A percentile compares a stretch with the other conserved stretches of the same genome.
Evolutionary conservation across 108 stramenopile genomes (phyloP).

Genomic region (Seminavis robusta): DNA sequence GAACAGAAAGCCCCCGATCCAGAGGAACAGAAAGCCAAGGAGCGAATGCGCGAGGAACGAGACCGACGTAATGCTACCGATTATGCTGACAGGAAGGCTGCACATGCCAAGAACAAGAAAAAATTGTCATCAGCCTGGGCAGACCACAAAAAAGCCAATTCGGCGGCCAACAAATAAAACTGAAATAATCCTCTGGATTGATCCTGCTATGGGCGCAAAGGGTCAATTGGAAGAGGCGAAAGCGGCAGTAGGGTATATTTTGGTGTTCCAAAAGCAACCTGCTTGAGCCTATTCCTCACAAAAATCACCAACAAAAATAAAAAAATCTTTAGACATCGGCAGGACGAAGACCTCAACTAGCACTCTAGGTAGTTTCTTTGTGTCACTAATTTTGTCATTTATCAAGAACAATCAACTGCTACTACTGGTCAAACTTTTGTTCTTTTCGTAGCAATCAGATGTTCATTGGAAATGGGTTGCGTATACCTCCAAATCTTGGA

Average conservation of each 20-base stretch:
- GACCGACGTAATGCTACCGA: not conserved
- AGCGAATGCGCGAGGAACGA: too few species aligned
- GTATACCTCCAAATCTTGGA: slow-evolving; percentile 82
- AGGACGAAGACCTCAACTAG: not conserved
- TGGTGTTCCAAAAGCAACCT: not conserved
- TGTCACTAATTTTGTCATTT: not conserved
- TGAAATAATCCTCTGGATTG: too few species aligned
- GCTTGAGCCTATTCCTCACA: not conserved
- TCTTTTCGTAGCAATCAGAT: not conserved
- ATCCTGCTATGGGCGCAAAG: too few species aligned
- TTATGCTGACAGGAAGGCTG: not conserved
- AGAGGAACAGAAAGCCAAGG: too few species aligned
- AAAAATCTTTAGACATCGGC: not conserved
- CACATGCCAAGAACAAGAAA: not conserved
- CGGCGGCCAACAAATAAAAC: too few species aligned
- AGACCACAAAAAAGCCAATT: not conserved
- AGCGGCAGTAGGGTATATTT: not conserved
- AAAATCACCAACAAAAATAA: not conserved
- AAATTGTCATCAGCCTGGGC: not conserved
- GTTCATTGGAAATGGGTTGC: slow-evolving; percentile 58
- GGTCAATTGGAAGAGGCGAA: too few species aligned
- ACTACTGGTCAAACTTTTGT: not conserved
- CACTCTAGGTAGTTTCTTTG: not conserved
- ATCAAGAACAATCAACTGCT: not conserved
- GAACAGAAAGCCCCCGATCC: too few species aligned